These are phyloP conservation scores for Leptographium wingfieldii DNA, from an alignment of 2,329 filamentous ascomycete species.

Conservation along the genomic window DNA sequence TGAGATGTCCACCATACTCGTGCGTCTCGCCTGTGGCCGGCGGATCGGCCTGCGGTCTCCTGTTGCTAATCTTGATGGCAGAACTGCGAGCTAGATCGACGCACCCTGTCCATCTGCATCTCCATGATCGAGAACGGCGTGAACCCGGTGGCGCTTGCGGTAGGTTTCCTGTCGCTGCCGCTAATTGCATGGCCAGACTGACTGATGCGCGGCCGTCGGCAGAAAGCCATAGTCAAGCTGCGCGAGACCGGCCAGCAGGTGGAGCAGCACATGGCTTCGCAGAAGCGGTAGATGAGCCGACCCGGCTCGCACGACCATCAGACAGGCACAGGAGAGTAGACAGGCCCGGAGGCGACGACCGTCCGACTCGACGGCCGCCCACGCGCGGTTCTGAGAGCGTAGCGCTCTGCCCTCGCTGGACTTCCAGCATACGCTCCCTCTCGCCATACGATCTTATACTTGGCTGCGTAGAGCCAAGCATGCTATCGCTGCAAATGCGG, in stretches of 20 bases:
- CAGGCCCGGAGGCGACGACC: not conserved
- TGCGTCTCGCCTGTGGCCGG: constrained; percentile 29
- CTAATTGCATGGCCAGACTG: not conserved
- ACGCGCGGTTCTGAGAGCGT: not conserved
- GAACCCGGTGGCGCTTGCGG: constrained; percentile 86
- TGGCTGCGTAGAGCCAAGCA: too few relatives aligned
- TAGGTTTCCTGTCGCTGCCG: constrained; percentile 32
- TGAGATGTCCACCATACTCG: constrained; percentile 80
- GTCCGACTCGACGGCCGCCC: not conserved
- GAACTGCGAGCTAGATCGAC: constrained; percentile 89
- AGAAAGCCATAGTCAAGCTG: constrained; percentile 50
- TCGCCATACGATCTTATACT: not conserved
- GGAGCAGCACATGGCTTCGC: constrained; percentile 25
- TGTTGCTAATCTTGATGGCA: constrained; percentile 23
- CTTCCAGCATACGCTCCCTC: not conserved
- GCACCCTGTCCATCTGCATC: constrained; percentile 86
- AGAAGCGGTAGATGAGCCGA: not conserved
- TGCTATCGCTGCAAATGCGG: too few relatives aligned
- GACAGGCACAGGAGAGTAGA: not conserved
- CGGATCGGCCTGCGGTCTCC: not conserved
- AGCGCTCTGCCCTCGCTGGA: not conserved
- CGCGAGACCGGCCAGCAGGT: constrained; percentile 41
- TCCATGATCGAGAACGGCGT: constrained; percentile 96
- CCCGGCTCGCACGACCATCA: not conserved
- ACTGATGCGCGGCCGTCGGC: not conserved